Base-by-base conservation (phyloP, 352 stramenopile species). In the Pythium guiyangense region DNA sequence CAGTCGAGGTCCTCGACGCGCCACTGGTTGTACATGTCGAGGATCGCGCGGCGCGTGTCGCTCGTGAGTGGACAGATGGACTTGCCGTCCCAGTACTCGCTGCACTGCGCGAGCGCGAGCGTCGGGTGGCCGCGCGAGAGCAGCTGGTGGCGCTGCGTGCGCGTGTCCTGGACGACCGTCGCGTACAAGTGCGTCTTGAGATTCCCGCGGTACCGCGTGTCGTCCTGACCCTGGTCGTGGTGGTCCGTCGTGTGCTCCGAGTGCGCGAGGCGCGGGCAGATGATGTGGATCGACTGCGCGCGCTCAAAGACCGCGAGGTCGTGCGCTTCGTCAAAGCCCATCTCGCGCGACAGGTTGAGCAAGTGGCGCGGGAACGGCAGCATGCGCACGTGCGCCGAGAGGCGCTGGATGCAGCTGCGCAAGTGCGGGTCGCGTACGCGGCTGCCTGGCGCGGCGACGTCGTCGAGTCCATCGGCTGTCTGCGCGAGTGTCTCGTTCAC, bases 11-110 rank as follows among this genome's bases (percentile, higher is more conserved):
- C 85, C 66, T 95, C 85, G 15, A 92, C 83, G 12, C 82, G 79
- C 85, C 85, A 95, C 49, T 95, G 85, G 54, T 92, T 88, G 64
- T 93, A 95, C 84, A 95, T 93, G 20, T 95, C 85, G 18, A 92
- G 65, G 48, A 95, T 95, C 18, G 70, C 60, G 6, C 79, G 81
- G 43, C 88, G 72, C 60, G 90, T 93, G 20, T 95, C 85, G 35
- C 52, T 82, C 56, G 77, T 91, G 15, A 95, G 60, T 8, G 85
- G 85, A 43, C 85, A 95, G 40, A 95, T 95, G 1, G 81, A 92
- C 48, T 93, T 92, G 29, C 85, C 85, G 54, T 95, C 85, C 85
- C 85, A 95, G 58, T 91, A 93, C 55, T 95, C 85, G 49, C 67
- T 88, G 59, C 83, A 93, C 40, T 92, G 83, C 6, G 81, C 70